Conservation (phyloP, 805 yeast species). For the Lipomyces oligophaga region DNA sequence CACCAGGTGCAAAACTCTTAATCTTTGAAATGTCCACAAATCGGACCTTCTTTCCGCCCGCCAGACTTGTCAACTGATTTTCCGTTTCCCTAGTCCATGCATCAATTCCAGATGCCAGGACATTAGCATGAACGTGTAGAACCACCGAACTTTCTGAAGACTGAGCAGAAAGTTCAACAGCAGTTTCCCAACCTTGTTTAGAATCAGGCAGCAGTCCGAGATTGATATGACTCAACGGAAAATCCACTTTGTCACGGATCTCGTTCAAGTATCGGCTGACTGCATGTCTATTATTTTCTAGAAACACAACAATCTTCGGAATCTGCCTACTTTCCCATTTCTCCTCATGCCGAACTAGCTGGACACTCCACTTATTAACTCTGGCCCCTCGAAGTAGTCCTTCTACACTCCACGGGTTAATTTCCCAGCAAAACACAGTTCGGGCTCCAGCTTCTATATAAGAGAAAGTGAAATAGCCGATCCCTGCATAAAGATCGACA, state of each 20-base stretch:
- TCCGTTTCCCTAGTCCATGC: constrained; percentile 30
- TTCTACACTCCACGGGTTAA: constrained; percentile 78
- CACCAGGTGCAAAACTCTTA: constrained; percentile 83
- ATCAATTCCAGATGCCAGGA: constrained; percentile 45
- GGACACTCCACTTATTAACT: constrained; percentile 43
- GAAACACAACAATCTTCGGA: constrained; percentile 48
- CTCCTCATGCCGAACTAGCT: constrained; percentile 39
- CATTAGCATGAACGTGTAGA: constrained; percentile 74
- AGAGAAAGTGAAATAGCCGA: constrained; percentile 76
- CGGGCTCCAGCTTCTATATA: constrained; percentile 56
- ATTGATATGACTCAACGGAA: constrained; percentile 57
- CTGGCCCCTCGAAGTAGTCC: constrained; percentile 59
- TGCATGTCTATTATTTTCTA: constrained; percentile 60
- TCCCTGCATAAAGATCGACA: constrained; percentile 76
- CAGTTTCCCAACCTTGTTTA: constrained; percentile 54
- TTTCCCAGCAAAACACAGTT: constrained; percentile 68
- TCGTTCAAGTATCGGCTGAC: constrained; percentile 36
- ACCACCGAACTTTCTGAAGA: constrained; percentile 13
- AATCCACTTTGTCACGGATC: not conserved
- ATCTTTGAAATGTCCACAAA: constrained; percentile 39
- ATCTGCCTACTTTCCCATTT: constrained; percentile 36
- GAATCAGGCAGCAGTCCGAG: constrained; percentile 78
- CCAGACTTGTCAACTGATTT: not conserved
- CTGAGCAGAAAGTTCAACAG: constrained; percentile 33
- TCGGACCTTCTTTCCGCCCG: not conserved